Evolutionary conservation across 495 filamentous ascomycete species (phyloP), one percentile per base, ranked within the genome.

Genomic region (Aspergillus conjunctus): DNA sequence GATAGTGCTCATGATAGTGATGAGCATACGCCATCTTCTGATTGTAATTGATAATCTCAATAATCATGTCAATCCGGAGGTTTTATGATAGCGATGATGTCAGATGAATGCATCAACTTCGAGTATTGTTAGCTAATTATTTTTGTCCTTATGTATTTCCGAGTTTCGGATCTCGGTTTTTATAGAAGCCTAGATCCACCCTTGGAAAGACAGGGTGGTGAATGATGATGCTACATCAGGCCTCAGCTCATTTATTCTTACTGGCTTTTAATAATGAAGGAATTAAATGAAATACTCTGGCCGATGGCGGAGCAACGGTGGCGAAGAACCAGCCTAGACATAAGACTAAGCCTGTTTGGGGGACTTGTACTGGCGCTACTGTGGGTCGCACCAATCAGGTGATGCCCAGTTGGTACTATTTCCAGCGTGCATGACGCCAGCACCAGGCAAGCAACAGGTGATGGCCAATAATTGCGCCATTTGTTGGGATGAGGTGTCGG

Each of bases 391-490:
- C 73, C 70, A 74, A 76, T 73, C 57, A 74, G 33, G 14, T 39
- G 44, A 30, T n/a, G 32, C 21, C 32, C 39, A 51, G 45, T 63
- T 54, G 58, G 67, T 68, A 73, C 73, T 74, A 76, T 72, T 68
- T 67, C 58, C 67, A 68, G 62, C 51, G 31, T 73, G 70, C 73
- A 75, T 77, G 72, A 77, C 72, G 75, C 70, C 68, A 76, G 70
- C 62, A 37, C 63, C 46, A 59, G 52, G 50, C 31, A 54, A 54
- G 51, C 43, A 63, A 48, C 59, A 66, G 58, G 71, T 75, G 68
- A 71, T 73, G 33, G 26, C 14, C 53, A 61, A 60, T 71, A 55
- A 71, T 73, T 72, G 67, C 59, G 59, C 57, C 54, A 26, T 51
- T 56, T 56, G 51, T 59, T 65, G 39, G 44, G 54, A 32, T 32